Base-by-base conservation (phyloP, 2,329 filamentous ascomycete genomes). In the Samsoniella hepiali region DNA sequence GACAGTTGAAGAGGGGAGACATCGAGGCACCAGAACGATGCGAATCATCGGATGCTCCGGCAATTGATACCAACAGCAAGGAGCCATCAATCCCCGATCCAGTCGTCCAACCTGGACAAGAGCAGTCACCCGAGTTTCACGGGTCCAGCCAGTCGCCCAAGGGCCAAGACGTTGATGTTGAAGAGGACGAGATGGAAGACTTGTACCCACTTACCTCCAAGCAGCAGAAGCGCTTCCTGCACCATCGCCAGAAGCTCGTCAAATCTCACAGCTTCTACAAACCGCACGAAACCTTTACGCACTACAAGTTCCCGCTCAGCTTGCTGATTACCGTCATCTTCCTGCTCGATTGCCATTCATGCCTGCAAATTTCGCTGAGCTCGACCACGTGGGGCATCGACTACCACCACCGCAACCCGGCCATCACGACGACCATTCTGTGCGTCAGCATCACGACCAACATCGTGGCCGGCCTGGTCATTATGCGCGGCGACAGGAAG, bases 241-340 rank as follows among this genome's bases (percentile, higher is more conserved):
- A 95, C 72, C 91, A 96, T 70, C 89, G 93, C 71, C 83, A 81
- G 68, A 94, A 93, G 70, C 90, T 95, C 70, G 83, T 89, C 71
- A 91, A 89, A 68, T 92, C 89, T 0, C 91, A 96, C 73, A 93
- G 90, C 6, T 96, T 94, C 75, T 96, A 96, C 80, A 93, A 93
- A 70, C 91, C 91, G 0, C 89, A 96, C 74, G 91, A 96, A 75
- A 96, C 91, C 0, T 81, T 86, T 40, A 96, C 91, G 0, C 91
- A 96, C 72, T 82, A 87, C 71, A 89, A 91, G 0, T 96, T 96
- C 66, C 91, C 91, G 0, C 79, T 93, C 1, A 82, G 84, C 38
- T 80, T 92, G 6, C 85, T 96, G 38, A 82, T 95, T 44, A 87
- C 90, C 63, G 88, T 94, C 64, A 88, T 94, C n/a, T 80, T 91